Evolutionary conservation across 2,329 filamentous ascomycete species (phyloP), one percentile per base, ranked within the genome.

Genomic region (Cylindrodendrum hubeiense): DNA sequence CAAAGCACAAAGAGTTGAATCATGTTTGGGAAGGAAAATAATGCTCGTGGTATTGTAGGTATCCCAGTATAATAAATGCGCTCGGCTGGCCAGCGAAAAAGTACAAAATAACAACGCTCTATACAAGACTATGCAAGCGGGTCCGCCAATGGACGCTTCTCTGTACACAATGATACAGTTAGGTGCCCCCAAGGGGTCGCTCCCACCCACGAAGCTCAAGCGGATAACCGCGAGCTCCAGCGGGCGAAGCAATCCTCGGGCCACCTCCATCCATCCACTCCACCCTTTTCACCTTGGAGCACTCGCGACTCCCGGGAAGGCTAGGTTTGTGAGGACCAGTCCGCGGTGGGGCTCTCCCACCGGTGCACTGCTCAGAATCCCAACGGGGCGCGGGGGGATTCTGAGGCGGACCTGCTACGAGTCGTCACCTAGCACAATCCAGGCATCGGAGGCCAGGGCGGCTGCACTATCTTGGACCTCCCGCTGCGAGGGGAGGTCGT

Each of bases 351-450:
- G 72, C 71, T 72, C 71, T 76, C 69, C 64, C 75, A 71, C 74
- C 73, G 70, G 52, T 67, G 51, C 56, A 26, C 51, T 67, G 62
- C 64, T 72, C 70, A 64, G 75, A 73, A 75, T 71, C 74, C 75
- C 67, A 65, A 65, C 63, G 71, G 71, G 55, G 59, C 65, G 69
- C 71, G 69, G 72, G 74, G 76, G 74, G 74, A 7, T 73, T 68
- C 68, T 65, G 59, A 54, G 70, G 76, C 78, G 80, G 80, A 82
- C 79, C 75, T 83, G 80, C 76, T 84, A 80, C 80, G 77, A 82
- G 81, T 78, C 82, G 78, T 83, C 81, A 74, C 78, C 79, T 71
- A 84, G 75, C 75, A 84, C 76, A 37, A 83, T 77, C 82, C 82
- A 84, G 66, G 78, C 72, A 44, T 79, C 80, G 24, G 76, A 71